Evolutionary conservation across 2,329 filamentous ascomycete species (phyloP).

Genomic region (Colletotrichum simmondsii): DNA sequence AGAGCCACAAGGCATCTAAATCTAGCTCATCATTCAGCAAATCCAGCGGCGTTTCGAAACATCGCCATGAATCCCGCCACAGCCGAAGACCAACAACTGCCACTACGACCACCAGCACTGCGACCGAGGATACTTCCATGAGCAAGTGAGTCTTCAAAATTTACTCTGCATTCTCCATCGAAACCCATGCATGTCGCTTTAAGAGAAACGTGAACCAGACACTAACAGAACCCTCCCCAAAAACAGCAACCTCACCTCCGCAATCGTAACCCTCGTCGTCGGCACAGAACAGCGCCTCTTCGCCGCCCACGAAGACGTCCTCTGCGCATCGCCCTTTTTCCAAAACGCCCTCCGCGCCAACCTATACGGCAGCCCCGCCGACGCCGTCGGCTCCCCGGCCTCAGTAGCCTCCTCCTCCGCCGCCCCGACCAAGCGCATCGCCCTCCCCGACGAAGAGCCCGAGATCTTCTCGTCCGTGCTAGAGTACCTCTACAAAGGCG

Average conservation of each 20-base stretch:
- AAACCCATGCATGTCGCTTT: neutral
- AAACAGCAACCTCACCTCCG: constrained; percentile 66
- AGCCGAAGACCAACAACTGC: constrained; percentile 61
- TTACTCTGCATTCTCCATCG: neutral
- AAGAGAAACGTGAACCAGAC: neutral
- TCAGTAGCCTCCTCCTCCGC: neutral
- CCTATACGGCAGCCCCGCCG: constrained; percentile 69
- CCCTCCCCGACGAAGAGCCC: constrained; percentile 85
- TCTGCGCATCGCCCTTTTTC: constrained; percentile 84
- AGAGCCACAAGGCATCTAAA: constrained; percentile 60
- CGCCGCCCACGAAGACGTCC: constrained; percentile 88
- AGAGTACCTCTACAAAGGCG: constrained; percentile 93
- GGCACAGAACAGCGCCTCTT: constrained; percentile 88
- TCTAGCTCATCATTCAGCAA: constrained; percentile 67
- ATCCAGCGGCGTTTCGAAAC: constrained; percentile 64
- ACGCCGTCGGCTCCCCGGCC: constrained; percentile 42
- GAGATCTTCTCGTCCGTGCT: constrained; percentile 92
- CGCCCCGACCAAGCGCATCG: constrained; percentile 70
- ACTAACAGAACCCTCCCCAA: constrained; percentile 26
- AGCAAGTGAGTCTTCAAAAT: constrained; percentile 52
- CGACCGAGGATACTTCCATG: constrained; percentile 52
- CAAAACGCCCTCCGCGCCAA: constrained; percentile 66
- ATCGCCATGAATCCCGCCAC: constrained; percentile 60
- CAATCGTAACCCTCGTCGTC: constrained; percentile 83
- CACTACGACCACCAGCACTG: constrained; percentile 49